Conservation (phyloP, 176 grass and related monocot genomes). For the Musa troglodytarum region DNA sequence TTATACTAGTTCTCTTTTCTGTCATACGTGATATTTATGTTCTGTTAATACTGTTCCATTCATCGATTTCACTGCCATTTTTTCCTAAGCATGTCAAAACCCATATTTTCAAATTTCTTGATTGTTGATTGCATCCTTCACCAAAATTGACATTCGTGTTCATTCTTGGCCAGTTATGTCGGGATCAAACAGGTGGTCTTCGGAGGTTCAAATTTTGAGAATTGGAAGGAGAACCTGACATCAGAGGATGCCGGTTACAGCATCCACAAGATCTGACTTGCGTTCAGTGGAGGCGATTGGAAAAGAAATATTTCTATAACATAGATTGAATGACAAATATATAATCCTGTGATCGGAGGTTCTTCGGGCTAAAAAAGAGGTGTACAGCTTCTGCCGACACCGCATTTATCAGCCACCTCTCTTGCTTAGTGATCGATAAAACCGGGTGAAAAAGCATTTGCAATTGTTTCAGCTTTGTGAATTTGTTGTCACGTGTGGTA, state of each 20-base stretch:
- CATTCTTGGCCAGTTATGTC: slow-evolving; percentile 51
- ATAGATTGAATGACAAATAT: too few relatives aligned
- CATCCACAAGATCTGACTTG: slow-evolving; percentile 50
- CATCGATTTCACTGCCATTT: not conserved
- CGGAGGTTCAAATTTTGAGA: slow-evolving; percentile 66
- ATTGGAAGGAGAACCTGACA: slow-evolving; percentile 67
- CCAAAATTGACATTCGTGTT: not conserved
- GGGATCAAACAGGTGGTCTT: slow-evolving; percentile 85
- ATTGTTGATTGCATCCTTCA: not conserved
- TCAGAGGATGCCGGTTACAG: slow-evolving; percentile 67
- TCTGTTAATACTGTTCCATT: not conserved
- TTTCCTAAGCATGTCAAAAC: not conserved
- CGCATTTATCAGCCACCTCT: too few relatives aligned
- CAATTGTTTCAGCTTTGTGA: too few relatives aligned
- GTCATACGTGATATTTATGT: not conserved
- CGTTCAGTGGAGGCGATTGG: too few relatives aligned
- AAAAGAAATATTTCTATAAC: too few relatives aligned
- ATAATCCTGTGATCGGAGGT: too few relatives aligned
- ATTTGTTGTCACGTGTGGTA: too few relatives aligned
- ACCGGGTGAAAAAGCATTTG: too few relatives aligned
- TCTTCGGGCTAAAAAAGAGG: too few relatives aligned
- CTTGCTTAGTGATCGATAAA: too few relatives aligned
- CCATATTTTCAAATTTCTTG: not conserved
- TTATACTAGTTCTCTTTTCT: not conserved
- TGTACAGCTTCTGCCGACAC: too few relatives aligned